Evolutionary conservation across 805 yeast genomes (phyloP).

Genomic region (Starmerella sp.): DNA sequence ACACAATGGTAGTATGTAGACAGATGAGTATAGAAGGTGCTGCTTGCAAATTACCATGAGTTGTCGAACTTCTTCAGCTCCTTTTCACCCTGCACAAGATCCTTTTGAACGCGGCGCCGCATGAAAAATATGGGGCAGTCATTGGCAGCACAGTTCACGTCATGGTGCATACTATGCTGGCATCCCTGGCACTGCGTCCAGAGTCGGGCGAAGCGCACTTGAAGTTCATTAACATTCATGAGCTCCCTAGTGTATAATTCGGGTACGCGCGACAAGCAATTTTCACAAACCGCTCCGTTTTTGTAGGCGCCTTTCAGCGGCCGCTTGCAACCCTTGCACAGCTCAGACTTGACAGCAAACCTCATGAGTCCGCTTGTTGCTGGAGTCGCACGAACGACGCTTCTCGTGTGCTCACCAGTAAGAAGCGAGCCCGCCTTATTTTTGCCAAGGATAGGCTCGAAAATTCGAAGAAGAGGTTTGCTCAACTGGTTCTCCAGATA

Average conservation of each 20-base stretch:
- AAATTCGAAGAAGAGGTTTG: conserved; percentile 85
- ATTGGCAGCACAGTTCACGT: conserved; percentile 85
- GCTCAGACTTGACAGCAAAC: conserved; percentile 79
- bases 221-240: conserved; percentile 66
- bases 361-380: conserved; percentile 81
- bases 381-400: conserved; percentile 56
- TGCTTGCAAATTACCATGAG: conserved; percentile 17
- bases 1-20: background rate
- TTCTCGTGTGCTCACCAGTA: conserved; percentile 74
- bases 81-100: conserved; percentile 42
- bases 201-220: conserved; percentile 68
- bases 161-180: conserved; percentile 92
- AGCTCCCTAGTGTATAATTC: conserved; percentile 72
- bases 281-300: conserved; percentile 68
- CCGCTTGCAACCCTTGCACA: conserved; percentile 78
- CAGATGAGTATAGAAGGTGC: too few species aligned
- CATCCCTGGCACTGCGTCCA: conserved; percentile 99
- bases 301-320: conserved; percentile 47
- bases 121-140: conserved; percentile 97
- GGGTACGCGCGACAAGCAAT: conserved; percentile 61
- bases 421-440: conserved; percentile 65
- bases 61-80: conserved; percentile 60
- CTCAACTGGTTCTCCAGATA: conserved; percentile 86
- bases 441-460: conserved; percentile 90
- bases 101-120: conserved; percentile 81